phyloP scores from a whole-genome alignment of 768 basidiomycete species.

The Russula foetens region DNA sequence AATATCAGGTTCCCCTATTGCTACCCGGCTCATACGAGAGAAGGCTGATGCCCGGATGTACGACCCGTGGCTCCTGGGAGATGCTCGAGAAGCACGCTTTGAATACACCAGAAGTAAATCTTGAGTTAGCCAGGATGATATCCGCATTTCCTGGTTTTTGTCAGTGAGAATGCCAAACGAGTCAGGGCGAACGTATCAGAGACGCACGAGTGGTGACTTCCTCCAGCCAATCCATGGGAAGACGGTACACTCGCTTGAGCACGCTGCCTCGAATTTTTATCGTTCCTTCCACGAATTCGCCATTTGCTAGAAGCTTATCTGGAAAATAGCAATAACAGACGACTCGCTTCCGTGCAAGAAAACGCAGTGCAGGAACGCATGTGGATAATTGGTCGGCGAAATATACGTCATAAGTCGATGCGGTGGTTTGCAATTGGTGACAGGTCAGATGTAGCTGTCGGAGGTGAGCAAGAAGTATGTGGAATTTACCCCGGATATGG shows the following conservation, averaged over 20 bases:
- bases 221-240: slow-evolving; percentile 87
- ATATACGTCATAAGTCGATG: slow-evolving; percentile 68
- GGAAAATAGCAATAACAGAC: slow-evolving; percentile 99
- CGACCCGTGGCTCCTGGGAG: slow-evolving; percentile 51
- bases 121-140: slow-evolving; percentile 84
- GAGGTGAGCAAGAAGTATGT: slow-evolving; percentile 82
- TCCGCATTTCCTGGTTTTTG: slow-evolving; percentile 69
- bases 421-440: slow-evolving; percentile 45
- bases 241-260: slow-evolving; percentile 71
- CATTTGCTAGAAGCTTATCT: slow-evolving; percentile 81
- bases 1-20: slow-evolving; percentile 43
- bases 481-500: slow-evolving; percentile 69
- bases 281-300: slow-evolving; percentile 51
- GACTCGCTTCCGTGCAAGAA: slow-evolving; percentile 62
- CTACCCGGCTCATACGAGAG: slow-evolving; percentile 48
- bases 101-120: slow-evolving; percentile 82
- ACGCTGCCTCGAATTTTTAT: slow-evolving; percentile 35
- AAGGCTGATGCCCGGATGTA: slow-evolving; percentile 94
- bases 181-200: not conserved
- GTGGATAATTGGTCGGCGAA: slow-evolving; percentile 95
- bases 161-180: not conserved
- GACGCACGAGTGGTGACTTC: slow-evolving; percentile 79
- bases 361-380: slow-evolving; percentile 75
- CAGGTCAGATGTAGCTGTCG: slow-evolving; percentile 78
- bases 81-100: slow-evolving; percentile 67